phyloP scores from a whole-genome alignment of 2,329 filamentous ascomycete genomes.

The Aspergillus hiratsukae region DNA sequence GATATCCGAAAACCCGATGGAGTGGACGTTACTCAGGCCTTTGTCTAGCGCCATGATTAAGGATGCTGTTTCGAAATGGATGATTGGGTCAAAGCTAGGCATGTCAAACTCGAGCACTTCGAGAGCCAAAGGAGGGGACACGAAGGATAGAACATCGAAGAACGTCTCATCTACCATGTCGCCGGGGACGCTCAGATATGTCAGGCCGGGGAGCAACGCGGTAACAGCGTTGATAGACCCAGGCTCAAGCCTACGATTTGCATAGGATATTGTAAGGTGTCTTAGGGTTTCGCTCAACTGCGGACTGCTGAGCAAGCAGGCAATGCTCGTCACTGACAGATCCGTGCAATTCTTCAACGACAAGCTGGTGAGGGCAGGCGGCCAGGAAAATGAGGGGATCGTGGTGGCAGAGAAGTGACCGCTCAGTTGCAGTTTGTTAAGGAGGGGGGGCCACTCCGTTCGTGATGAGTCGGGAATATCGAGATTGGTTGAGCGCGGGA shows the following conservation, averaged over 20 bases:
- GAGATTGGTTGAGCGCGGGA: conserved; percentile 34
- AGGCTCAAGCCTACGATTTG: conserved; percentile 21
- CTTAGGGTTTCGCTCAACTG: conserved; percentile 17
- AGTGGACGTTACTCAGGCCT: conserved; percentile 21
- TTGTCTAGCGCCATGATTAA: conserved; percentile 19
- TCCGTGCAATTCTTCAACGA: conserved; percentile 22
- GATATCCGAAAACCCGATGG: conserved; percentile 24
- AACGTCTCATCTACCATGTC: conserved; percentile 24
- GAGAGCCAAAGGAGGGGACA: conserved; percentile 16
- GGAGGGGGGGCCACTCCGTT: conserved; percentile 24
- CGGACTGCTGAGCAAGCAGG: conserved; percentile 21
- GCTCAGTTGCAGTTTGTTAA: conserved; percentile 22
- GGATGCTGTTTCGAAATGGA: conserved; percentile 18
- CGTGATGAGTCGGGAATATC: conserved; percentile 8
- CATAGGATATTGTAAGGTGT: conserved; percentile 21
- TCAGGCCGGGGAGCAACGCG: conserved; percentile 21
- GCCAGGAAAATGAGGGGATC: conserved; percentile 25
- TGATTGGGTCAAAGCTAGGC: conserved; percentile 12
- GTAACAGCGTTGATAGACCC: conserved; percentile 24
- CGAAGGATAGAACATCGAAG: conserved; percentile 20
- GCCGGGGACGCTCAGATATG: conserved; percentile 29
- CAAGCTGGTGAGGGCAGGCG: conserved; percentile 22
- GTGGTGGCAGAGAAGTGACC: conserved; percentile 16
- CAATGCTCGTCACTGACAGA: conserved; percentile 20
- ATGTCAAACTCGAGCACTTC: conserved; percentile 26